Base-by-base conservation (phyloP, 192 early-diverging fungal genomes). In the Geranomyces michiganensis region DNA sequence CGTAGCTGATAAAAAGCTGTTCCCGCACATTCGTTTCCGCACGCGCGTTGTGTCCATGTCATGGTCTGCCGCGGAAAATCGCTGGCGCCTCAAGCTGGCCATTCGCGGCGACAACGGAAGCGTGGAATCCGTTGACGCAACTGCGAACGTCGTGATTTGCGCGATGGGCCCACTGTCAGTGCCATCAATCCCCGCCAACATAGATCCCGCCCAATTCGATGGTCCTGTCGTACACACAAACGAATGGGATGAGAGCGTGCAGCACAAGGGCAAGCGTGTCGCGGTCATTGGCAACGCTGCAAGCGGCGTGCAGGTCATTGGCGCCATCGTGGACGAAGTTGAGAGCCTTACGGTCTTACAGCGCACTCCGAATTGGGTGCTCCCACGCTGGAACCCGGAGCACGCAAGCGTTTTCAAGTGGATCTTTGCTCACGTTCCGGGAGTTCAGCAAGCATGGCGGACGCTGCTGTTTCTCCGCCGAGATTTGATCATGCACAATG, bases 191-290 rank as follows among this genome's bases (percentile, higher is more conserved):
- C 87, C 87, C 26, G 70, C 79, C 43, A 76, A 80, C 48, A 81
- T 56, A 15, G 64, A 44, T 17, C 22, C 83, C 41, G 71, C 85
- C 24, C 43, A 59, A 1, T 88, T 88, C 71, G 71, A 82, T 32
- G 87, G 87, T 24, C 70, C 66, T 17, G 75, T 78, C 14, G 69
- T 85, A 55, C 87, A 88, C 65, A 79, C 85, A 0, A 83, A 82
- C 45, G 74, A 77, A 56, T 88, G 87, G 87, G 75, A 85, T 27
- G 65, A 73, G 21, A 68, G 68, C 9, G 79, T 78, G 21, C 79
- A 85, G 62, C 62, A 85, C 56, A 60, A 64, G 26, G 76, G 78
- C 30, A 82, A 84, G 72, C 58, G 69, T 17, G 81, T 84, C n/a
- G 83, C 76, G 0, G 62, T 84, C 7, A 71, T 84, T 19, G 83